phyloP scores from a whole-genome alignment of 768 basidiomycete genomes.

The Suillus fuscotomentosus region DNA sequence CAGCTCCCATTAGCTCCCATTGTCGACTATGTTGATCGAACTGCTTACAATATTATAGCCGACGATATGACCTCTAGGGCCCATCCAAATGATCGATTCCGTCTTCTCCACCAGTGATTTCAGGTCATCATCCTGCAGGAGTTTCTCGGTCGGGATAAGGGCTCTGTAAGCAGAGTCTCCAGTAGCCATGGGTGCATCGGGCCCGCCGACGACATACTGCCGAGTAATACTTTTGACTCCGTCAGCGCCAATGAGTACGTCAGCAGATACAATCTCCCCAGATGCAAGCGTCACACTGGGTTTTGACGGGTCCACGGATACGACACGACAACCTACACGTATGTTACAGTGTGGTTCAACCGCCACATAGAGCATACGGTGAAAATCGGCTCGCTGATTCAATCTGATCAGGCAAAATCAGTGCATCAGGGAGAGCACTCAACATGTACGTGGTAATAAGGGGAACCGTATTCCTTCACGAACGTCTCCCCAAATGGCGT shows the following conservation, averaged over 20 bases:
- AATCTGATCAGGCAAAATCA: background rate
- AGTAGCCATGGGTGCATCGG: slow-evolving; percentile 47
- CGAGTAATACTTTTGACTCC: slow-evolving; percentile 53
- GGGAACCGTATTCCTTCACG: slow-evolving; percentile 32
- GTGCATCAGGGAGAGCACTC: slow-evolving; percentile 1
- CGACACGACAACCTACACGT: slow-evolving; percentile 35
- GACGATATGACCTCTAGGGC: slow-evolving; percentile 47
- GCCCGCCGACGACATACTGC: slow-evolving; percentile 47
- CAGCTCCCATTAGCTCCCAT: background rate
- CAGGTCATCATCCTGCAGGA: slow-evolving; percentile 54
- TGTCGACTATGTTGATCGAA: background rate
- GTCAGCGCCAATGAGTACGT: slow-evolving; percentile 51
- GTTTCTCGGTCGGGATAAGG: slow-evolving; percentile 41
- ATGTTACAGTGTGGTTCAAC: slow-evolving; percentile 37
- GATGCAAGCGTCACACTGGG: slow-evolving; percentile 39
- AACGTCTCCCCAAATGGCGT: slow-evolving; percentile 35
- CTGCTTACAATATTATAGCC: slow-evolving; percentile 42
- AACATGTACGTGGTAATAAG: slow-evolving; percentile 36
- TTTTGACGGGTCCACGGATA: slow-evolving; percentile 29
- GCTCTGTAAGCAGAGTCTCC: slow-evolving; percentile 68
- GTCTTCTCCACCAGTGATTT: slow-evolving; percentile 46
- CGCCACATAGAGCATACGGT: slow-evolving; percentile 36
- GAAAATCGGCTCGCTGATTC: slow-evolving; percentile 46
- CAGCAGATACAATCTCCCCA: slow-evolving; percentile 41
- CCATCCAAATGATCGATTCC: slow-evolving; percentile 62